phyloP scores from a whole-genome alignment of 164 flowering plant species.

The Platanus orientalis region DNA sequence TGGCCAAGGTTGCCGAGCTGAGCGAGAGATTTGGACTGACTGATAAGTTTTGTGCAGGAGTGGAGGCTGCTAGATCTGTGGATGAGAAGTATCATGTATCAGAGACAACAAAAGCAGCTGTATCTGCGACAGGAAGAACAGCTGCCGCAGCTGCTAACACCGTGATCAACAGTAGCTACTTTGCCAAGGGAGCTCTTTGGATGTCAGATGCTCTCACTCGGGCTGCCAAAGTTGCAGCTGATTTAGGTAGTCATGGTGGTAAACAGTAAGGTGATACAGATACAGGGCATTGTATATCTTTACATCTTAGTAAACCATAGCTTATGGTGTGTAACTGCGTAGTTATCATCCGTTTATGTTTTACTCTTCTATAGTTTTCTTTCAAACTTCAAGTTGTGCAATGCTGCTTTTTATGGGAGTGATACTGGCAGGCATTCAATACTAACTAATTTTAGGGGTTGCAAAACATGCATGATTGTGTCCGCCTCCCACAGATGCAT shows the following conservation, averaged over 20 bases:
- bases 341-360: too few relatives aligned
- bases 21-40: conserved; percentile 65
- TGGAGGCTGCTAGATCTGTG: conserved; percentile 55
- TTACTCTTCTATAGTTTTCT: too few relatives aligned
- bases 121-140: conserved; percentile 54
- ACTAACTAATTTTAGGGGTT: too few relatives aligned
- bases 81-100: conserved; percentile 60
- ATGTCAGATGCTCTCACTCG: conserved; percentile 60
- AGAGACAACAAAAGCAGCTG: conserved; percentile 52
- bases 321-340: too few relatives aligned
- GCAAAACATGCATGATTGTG: too few relatives aligned
- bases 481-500: too few relatives aligned
- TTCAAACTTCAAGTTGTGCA: too few relatives aligned
- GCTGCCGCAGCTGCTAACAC: conserved; percentile 60
- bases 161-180: conserved; percentile 75
- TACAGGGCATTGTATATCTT: background rate
- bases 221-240: conserved; percentile 72
- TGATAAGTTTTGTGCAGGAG: conserved; percentile 58
- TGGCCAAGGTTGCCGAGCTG: conserved; percentile 67
- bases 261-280: conserved; percentile 11
- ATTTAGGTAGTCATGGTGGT: conserved; percentile 47
- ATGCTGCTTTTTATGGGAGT: too few relatives aligned
- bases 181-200: conserved; percentile 78
- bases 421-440: too few relatives aligned
- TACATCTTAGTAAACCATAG: background rate